Evolutionary conservation across 805 yeast species (phyloP), one percentile per base, ranked within the genome.

Genomic region (Metschnikowia dekortorum): DNA sequence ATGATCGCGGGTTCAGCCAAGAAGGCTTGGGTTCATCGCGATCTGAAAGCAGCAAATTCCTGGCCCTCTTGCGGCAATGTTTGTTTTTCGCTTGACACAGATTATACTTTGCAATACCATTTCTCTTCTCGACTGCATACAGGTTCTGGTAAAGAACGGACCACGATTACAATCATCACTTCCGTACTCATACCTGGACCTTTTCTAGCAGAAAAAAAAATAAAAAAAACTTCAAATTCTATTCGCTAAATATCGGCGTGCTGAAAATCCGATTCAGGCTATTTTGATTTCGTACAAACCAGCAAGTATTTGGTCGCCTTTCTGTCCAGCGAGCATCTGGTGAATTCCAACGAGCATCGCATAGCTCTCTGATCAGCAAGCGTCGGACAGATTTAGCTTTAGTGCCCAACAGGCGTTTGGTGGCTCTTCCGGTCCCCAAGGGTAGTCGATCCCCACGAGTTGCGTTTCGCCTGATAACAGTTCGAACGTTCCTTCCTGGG

Each of bases 291-390:
- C 22, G 22, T 22, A 22, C 22, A 16, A 16, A 16, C 18, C 18
- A 22, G 22, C 22, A 22, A 4, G 5, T 22, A 22, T 22, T 22
- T 22, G 85, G 53, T 71, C 71, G 3, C 92, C 92, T 59, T 86
- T 92, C 62, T 86, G 92, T 4, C 94, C 94, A 55, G 87, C 85
- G 44, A 86, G 74, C 4, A 86, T 92, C 65, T 86, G 92, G 59
- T 87, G 87, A 51, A 22, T 22, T 22, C 22, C 22, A 22, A 22
- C 22, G 5, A 22, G 18, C 18, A 16, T 16, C 18, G 18, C 22
- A 22, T 22, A 16, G 18, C 18, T 16, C 22, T 22, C 22, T 22
- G 5, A 4, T 4, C 22, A 22, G 22, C 22, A 22, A 22, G 22
- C 22, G 5, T 22, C 22, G 4, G 22, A 4, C 1, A 16, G 18